phyloP scores from a whole-genome alignment of 1,284 basidiomycete species.

The Trichosporon sp. region DNA sequence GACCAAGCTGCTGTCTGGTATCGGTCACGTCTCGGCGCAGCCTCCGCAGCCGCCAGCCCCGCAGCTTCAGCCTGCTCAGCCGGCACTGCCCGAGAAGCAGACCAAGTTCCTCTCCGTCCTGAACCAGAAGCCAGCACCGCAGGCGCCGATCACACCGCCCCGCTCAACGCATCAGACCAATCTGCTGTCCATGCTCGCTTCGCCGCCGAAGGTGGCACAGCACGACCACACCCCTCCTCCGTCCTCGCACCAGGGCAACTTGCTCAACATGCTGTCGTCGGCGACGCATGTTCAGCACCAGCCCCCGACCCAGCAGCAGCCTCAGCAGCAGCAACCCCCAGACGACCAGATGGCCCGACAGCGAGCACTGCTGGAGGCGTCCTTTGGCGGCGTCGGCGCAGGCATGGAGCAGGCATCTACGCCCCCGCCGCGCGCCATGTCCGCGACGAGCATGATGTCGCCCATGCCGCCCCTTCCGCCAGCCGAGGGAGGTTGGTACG shows the following conservation, averaged over 20 bases:
- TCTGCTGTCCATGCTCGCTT: constrained; percentile 14
- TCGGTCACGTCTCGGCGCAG: constrained; percentile 12
- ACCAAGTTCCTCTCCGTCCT: constrained; percentile 13
- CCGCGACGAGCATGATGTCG: constrained; percentile 10
- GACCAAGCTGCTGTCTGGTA: constrained; percentile 27
- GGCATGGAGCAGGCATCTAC: neutral
- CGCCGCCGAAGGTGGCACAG: neutral
- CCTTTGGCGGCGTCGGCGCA: constrained; percentile 6
- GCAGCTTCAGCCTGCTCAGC: constrained; percentile 4
- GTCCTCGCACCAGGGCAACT: neutral
- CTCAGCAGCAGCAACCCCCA: neutral
- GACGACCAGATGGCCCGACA: constrained; percentile 7
- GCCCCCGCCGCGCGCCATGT: neutral
- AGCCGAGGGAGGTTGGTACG: constrained; percentile 3
- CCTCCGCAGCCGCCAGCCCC: neutral
- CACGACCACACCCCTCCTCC: constrained; percentile 3
- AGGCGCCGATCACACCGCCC: neutral
- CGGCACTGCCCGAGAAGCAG: constrained; percentile 8
- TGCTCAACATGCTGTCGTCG: neutral
- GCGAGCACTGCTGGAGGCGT: constrained; percentile 12
- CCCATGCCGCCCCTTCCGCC: constrained; percentile 12
- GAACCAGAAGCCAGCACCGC: neutral
- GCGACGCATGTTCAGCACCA: neutral
- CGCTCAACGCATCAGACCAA: constrained; percentile 13
- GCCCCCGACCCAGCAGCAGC: neutral